Conservation (phyloP, 2,329 filamentous ascomycete species). For the Fusarium lyarnte region DNA sequence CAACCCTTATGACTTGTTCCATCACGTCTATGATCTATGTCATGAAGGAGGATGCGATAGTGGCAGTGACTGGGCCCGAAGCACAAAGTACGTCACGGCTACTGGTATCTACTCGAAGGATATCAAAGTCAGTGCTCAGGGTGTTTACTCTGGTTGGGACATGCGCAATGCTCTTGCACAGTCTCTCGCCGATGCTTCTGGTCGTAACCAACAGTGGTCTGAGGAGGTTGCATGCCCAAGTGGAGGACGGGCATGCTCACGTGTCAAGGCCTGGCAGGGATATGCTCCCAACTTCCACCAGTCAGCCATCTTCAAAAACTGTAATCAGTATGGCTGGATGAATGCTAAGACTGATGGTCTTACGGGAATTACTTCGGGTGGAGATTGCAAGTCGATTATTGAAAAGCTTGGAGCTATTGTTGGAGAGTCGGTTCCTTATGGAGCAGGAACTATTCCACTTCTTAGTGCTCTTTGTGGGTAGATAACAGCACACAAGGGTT, state of each 20-base stretch:
- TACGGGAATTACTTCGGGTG: background rate
- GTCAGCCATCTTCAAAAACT: background rate
- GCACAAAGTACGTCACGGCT: background rate
- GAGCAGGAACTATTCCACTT: background rate
- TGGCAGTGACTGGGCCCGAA: background rate
- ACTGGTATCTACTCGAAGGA: background rate
- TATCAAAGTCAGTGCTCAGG: background rate
- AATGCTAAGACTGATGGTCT: background rate
- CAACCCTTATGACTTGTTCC: background rate
- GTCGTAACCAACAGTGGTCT: background rate
- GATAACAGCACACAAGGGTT: rapidly evolving
- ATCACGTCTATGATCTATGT: background rate
- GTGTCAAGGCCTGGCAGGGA: background rate
- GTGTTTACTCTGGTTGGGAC: background rate
- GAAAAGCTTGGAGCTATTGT: background rate
- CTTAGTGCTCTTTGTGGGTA: background rate
- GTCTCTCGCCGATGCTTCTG: background rate
- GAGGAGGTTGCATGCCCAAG: background rate
- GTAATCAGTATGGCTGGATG: background rate
- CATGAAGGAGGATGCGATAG: background rate
- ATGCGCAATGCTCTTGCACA: background rate
- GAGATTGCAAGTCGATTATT: background rate
- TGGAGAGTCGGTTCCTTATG: background rate
- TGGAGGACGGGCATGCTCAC: background rate
- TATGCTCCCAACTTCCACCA: background rate